Base-by-base conservation (phyloP, 306 rosid genomes). In the Cyamopsis tetragonoloba region DNA sequence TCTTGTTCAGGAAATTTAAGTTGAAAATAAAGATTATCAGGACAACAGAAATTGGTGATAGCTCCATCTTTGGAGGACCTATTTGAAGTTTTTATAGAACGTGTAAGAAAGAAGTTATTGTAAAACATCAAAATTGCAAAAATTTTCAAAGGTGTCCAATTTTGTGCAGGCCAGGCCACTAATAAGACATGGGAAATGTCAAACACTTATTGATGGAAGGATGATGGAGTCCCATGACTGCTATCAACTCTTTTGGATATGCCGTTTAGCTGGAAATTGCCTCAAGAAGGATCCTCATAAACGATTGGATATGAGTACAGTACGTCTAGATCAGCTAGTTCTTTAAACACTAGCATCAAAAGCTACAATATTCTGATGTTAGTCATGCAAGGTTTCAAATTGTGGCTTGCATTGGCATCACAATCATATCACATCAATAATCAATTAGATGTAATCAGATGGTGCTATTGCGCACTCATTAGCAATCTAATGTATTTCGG, bases 181-280 rank as follows among this genome's bases (percentile, higher is more conserved):
- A 50, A 38, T 87, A 20, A 87, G 58, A 83, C 84, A 87, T 37
- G 80, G 85, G 51, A 85, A 87, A 74, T 87, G 86, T 43, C 83
- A 88, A 9, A 74, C 39, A 66, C 68, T 87, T 70, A 75, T 87
- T 47, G 95, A 84, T 68, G 81, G 74, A 17, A 83, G 84, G 57
- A 83, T 84, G 44, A 77, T 58, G 28, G 81, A 87, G 19, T 58
- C 74, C 3, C 91, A 87, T 31, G 92, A 90, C 53, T 76, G 88
- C 57, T 81, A 85, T 62, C 89, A 87, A 71, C 85, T 87, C 19
- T 70, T 46, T 75, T 87, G 87, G 95, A 71, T 90, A 88, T 81
- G 78, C 58, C 87, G 80, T 41, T 46, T 79, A 14, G 92, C 85
- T 2, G 92, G 81, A 62, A 84, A 77, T 77, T 90, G 96, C 68